phyloP scores from a whole-genome alignment of 805 yeast genomes.

The Pichia thaimueangensis region DNA sequence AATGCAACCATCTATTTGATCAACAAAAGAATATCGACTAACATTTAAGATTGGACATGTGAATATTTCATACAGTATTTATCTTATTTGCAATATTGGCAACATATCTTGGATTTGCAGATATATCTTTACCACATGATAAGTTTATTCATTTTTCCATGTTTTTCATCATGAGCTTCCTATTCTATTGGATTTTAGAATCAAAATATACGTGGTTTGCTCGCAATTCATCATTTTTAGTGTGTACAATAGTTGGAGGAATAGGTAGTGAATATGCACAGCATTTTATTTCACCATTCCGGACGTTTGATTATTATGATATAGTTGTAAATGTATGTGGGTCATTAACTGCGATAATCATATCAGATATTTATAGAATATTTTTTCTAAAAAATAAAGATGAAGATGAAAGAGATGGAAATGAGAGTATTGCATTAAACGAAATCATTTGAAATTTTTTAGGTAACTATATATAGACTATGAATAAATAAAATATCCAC shows the following conservation, averaged over 20 bases:
- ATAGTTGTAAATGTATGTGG: conserved; percentile 26
- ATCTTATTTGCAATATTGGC: conserved; percentile 11
- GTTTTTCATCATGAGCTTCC: conserved; percentile 39
- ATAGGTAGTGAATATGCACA: conserved; percentile 46
- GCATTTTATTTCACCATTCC: conserved; percentile 34
- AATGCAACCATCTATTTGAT: too few species aligned
- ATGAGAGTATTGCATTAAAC: background rate
- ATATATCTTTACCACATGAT: conserved; percentile 40
- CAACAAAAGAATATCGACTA: too few species aligned
- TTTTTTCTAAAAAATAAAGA: background rate
- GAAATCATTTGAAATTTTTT: too few species aligned
- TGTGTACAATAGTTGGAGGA: conserved; percentile 40
- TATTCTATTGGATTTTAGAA: conserved; percentile 43
- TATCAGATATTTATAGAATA: conserved; percentile 14
- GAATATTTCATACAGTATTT: background rate
- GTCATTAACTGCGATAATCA: conserved; percentile 20
- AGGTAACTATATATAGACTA: too few species aligned
- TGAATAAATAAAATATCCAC: background rate
- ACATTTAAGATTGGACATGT: too few species aligned
- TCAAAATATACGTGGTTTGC: conserved; percentile 28
- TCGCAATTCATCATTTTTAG: conserved; percentile 30
- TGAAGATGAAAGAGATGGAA: background rate
- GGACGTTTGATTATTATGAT: conserved; percentile 38
- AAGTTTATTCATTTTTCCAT: conserved; percentile 41
- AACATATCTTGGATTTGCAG: conserved; percentile 45